These are phyloP conservation scores for Penicillium longicatenatum DNA, from an alignment of 495 filamentous ascomycete genomes.

Conservation along the genomic window DNA sequence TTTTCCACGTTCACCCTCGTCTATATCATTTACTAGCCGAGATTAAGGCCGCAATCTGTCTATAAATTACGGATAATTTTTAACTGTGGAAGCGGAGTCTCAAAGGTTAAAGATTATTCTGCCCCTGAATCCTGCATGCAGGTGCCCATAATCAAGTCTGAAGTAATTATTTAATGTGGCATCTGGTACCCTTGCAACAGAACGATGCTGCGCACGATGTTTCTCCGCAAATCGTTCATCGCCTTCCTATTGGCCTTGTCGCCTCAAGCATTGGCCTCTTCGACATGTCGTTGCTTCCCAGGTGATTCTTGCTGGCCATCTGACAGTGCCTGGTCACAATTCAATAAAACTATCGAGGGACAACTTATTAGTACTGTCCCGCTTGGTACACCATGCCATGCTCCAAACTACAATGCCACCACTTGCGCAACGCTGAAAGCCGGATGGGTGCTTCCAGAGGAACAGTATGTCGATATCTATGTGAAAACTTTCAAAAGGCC, in stretches of 20 bases:
- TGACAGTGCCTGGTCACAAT: constrained; percentile 34
- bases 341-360: constrained; percentile 48
- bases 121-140: not conserved
- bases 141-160: not conserved
- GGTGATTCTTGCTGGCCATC: constrained; percentile 52
- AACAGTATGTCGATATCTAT: constrained; percentile 27
- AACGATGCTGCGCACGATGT: not conserved
- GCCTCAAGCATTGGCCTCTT: constrained; percentile 5
- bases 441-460: constrained; percentile 32
- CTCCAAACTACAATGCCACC: constrained; percentile 33
- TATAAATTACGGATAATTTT: not conserved
- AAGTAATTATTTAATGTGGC: not conserved
- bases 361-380: constrained; percentile 49
- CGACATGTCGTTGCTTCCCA: constrained; percentile 35
- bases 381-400: constrained; percentile 48
- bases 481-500: not conserved
- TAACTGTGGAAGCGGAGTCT: not conserved
- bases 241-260: constrained; percentile 14
- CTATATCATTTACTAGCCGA: not conserved
- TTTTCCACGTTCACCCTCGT: not conserved
- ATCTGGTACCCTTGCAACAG: not conserved
- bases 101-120: not conserved
- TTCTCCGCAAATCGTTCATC: constrained; percentile 4
- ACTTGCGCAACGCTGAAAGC: constrained; percentile 29
- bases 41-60: not conserved